Evolutionary conservation across 257 asterid genomes (phyloP).

Genomic region (Scutellaria baicalensis): DNA sequence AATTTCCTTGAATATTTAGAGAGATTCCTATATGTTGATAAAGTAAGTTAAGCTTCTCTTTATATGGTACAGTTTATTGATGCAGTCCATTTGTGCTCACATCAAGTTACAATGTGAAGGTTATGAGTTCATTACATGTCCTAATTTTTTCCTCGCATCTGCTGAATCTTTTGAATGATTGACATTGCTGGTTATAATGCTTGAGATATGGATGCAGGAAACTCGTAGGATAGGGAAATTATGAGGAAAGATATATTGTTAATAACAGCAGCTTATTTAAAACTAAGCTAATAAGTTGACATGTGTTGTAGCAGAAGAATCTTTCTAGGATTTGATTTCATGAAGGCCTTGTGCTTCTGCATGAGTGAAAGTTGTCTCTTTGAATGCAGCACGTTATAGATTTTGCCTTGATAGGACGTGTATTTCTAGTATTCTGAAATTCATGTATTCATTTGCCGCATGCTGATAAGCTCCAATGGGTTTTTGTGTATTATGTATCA

Average conservation of each 20-base stretch:
- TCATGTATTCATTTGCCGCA: neutral
- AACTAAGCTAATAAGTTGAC: neutral
- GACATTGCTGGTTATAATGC: constrained; percentile 3
- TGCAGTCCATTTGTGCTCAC: neutral
- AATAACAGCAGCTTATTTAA: neutral
- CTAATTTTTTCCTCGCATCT: constrained; percentile 1
- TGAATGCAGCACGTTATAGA: neutral
- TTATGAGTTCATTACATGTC: constrained; percentile 6
- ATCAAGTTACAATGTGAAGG: constrained; percentile 1
- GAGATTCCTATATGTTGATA: constrained; percentile 52
- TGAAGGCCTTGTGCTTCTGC: neutral
- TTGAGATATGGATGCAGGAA: constrained; percentile 1
- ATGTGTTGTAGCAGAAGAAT: neutral
- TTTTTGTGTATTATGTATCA: neutral
- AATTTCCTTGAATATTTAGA: constrained; percentile 52
- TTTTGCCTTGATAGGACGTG: neutral
- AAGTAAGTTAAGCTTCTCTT: constrained; percentile 37
- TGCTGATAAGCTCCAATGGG: neutral
- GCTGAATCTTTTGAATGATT: neutral
- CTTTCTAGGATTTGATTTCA: neutral
- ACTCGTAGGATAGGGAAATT: neutral
- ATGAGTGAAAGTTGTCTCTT: neutral
- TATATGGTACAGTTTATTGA: neutral
- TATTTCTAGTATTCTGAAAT: neutral
- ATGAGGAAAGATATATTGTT: neutral